These are phyloP conservation scores for Populus alba DNA, from an alignment of 345 rosid genomes.

Conservation along the genomic window DNA sequence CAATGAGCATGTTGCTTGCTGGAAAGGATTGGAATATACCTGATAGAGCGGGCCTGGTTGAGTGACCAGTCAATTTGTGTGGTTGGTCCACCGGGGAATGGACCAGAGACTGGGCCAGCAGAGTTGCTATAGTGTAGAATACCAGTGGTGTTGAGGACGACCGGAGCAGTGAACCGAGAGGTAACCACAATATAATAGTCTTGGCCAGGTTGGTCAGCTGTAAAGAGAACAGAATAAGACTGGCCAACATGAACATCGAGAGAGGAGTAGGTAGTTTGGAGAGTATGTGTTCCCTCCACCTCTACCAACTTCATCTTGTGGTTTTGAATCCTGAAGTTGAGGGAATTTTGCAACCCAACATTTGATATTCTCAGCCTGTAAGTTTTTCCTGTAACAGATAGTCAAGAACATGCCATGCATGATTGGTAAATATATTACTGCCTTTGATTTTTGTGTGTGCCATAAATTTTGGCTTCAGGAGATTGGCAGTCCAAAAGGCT, in stretches of 20 bases:
- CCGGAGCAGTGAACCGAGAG: conserved; percentile 60
- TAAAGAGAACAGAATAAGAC: conserved; percentile 80
- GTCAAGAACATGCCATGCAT: background rate
- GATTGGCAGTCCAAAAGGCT: background rate
- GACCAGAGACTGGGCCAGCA: conserved; percentile 61
- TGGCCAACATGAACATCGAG: conserved; percentile 91
- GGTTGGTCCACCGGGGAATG: conserved; percentile 75
- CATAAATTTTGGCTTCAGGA: background rate
- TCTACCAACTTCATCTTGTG: conserved; percentile 81
- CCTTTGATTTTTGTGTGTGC: background rate
- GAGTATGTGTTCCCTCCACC: conserved; percentile 90
- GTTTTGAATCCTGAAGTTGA: conserved; percentile 85
- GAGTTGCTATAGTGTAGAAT: conserved; percentile 89
- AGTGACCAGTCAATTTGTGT: conserved; percentile 54
- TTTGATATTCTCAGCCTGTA: conserved; percentile 87
- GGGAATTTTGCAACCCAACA: conserved; percentile 64
- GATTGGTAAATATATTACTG: no score
- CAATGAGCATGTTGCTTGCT: background rate
- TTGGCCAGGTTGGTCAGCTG: conserved; percentile 67
- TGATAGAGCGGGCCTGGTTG: conserved; percentile 81
- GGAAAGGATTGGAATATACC: conserved; percentile 30
- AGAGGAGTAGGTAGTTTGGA: conserved; percentile 60
- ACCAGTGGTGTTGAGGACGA: conserved; percentile 74
- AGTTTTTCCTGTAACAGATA: conserved; percentile 56
- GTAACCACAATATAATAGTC: conserved; percentile 83